Base-by-base conservation (phyloP, 495 filamentous ascomycete genomes). In the Symbiotaphrina buchneri region DNA sequence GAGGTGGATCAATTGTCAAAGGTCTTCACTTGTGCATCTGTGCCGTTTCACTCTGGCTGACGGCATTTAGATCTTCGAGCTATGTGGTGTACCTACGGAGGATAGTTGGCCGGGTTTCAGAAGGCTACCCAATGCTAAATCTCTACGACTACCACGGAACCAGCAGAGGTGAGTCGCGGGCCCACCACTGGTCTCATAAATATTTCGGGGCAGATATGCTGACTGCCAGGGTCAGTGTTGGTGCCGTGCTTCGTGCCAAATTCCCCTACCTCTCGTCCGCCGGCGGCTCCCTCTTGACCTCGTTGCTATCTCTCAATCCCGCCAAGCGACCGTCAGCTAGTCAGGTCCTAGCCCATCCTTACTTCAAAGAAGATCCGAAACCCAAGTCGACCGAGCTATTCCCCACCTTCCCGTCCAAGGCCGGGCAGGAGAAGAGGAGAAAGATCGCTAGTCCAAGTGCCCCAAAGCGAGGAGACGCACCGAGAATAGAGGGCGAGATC, bases 1-100 rank as follows among this genome's bases (percentile, higher is more conserved):
- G 87, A 95, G 49, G 84, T 94, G 21, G 84, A 93, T 46, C 71
- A 93, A 43, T 50, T 79, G 2, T 63, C 65, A 10, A 67, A 64
- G 48, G 61, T 59, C 41, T 35, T 39, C 32, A 31, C 18, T 7
- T n/a, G n/a, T n/a, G n/a, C n/a, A n/a, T n/a, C n/a, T n/a, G n/a
- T n/a, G n/a, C n/a, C n/a, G n/a, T 25, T 13, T 25, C 13, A 13
- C 22, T 25, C 22, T 25, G 22, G 22, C 46, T 59, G 0, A 48
- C 47, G n/a, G n/a, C n/a, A 18, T 50, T 55, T 32, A 62, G 55
- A 92, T 94, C 50, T 92, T 97, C 49, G 71, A 72, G 31, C 65
- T 95, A 34, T 83, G 78, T 37, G 87, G 87, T 15, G 65, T 85
- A n/a, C 87, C 87, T 2, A 82, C 77, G 6, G 70, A 83, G 21